Percentiles rank a stretch among this genome's conserved stretches.
Evolutionary conservation across 495 filamentous ascomycete species (phyloP).

Genomic region (Aspergillus carlsbadensis): DNA sequence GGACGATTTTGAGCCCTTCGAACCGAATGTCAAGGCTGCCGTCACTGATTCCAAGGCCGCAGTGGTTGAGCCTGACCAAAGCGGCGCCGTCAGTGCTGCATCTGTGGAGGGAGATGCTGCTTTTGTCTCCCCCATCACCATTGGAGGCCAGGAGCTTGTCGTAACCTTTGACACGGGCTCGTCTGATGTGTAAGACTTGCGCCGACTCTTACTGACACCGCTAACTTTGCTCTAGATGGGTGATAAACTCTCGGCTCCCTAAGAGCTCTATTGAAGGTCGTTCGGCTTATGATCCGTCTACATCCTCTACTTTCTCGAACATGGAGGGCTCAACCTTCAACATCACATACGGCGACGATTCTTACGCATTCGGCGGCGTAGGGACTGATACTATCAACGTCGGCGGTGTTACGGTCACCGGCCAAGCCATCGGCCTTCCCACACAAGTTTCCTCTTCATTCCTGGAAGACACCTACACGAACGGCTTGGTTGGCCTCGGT

Average conservation of each 20-base stretch:
- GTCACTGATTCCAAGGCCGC: constrained; percentile 19
- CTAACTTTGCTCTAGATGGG: constrained; percentile 54
- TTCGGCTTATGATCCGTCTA: constrained; percentile 58
- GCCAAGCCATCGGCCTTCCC: constrained; percentile 72
- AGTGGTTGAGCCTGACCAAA: constrained; percentile 29
- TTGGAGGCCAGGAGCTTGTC: constrained; percentile 72
- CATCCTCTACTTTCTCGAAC: constrained; percentile 54
- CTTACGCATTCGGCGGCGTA: constrained; percentile 62
- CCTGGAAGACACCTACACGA: constrained; percentile 55
- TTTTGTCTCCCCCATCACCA: constrained; percentile 67
- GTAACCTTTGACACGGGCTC: constrained; percentile 85
- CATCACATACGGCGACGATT: constrained; percentile 75
- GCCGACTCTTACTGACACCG: neutral
- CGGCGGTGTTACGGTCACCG: constrained; percentile 64
- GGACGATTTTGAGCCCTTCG: constrained; percentile 39
- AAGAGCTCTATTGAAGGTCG: constrained; percentile 46
- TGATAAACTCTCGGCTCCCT: constrained; percentile 67
- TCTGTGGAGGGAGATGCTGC: constrained; percentile 63
- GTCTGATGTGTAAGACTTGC: constrained; percentile 65
- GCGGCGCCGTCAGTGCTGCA: constrained; percentile 59
- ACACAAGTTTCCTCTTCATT: constrained; percentile 63
- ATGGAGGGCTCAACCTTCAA: constrained; percentile 54
- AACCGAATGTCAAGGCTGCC: constrained; percentile 28
- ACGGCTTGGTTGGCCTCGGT: constrained; percentile 77
- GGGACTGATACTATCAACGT: constrained; percentile 73